These are phyloP conservation scores for Coniochaeta ligniaria DNA, from an alignment of 2,329 filamentous ascomycete species.

Conservation along the genomic window DNA sequence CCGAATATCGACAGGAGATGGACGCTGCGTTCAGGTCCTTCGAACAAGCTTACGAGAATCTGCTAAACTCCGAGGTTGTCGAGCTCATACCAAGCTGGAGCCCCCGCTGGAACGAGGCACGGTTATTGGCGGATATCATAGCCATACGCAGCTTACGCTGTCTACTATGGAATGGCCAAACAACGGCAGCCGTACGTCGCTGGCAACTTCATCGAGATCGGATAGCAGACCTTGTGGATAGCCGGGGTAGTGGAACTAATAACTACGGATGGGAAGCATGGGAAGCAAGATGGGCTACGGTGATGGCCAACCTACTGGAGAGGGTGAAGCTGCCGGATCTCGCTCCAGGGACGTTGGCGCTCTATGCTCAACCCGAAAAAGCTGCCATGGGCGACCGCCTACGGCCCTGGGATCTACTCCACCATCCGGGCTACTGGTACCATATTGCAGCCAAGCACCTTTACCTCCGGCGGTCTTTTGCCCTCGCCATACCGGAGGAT, in stretches of 20 bases:
- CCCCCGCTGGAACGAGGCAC: slow-evolving; percentile 84
- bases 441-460: slow-evolving; percentile 52
- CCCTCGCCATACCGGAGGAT: slow-evolving; percentile 51
- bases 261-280: slow-evolving; percentile 95
- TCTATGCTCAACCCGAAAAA: slow-evolving; percentile 54
- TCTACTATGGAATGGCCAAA: slow-evolving; percentile 70
- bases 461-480: slow-evolving; percentile 43
- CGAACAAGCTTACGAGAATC: slow-evolving; percentile 75
- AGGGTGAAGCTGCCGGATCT: slow-evolving; percentile 45
- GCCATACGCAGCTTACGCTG: slow-evolving; percentile 77
- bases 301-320: slow-evolving; percentile 56
- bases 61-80: slow-evolving; percentile 77
- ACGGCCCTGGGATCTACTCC: slow-evolving; percentile 56
- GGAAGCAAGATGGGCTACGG: slow-evolving; percentile 66
- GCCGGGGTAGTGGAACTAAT: slow-evolving; percentile 73
- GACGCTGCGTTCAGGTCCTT: slow-evolving; percentile 81
- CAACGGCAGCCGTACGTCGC: slow-evolving; percentile 69
- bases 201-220: slow-evolving; percentile 74
- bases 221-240: slow-evolving; percentile 70
- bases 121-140: slow-evolving; percentile 75
- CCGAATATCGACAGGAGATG: slow-evolving; percentile 90
- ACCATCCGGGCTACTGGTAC: slow-evolving; percentile 63
- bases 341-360: slow-evolving; percentile 29
- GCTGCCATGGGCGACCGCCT: slow-evolving; percentile 48
- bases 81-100: slow-evolving; percentile 88